Evolutionary conservation across 768 basidiomycete species (phyloP).

Genomic region (Suillus ampliporus): DNA sequence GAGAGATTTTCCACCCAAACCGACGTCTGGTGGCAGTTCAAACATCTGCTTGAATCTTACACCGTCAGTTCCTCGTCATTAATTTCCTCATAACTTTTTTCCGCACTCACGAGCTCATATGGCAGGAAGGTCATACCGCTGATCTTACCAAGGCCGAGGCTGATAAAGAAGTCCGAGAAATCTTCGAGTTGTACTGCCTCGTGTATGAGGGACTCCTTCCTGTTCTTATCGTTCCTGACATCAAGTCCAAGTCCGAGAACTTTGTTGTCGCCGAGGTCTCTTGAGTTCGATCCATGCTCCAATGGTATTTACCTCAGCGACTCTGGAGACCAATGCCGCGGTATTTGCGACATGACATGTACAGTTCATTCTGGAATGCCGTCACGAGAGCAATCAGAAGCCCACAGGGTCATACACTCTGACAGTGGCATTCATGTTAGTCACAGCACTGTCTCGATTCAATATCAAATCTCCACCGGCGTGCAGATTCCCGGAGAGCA

Average conservation of each 20-base stretch:
- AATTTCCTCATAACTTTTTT: conserved; percentile 81
- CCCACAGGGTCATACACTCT: conserved; percentile 87
- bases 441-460: conserved; percentile 23
- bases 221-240: conserved; percentile 93
- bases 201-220: conserved; percentile 97
- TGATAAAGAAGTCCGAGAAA: conserved; percentile 87
- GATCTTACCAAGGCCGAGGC: conserved; percentile 88
- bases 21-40: conserved; percentile 99
- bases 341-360: conserved; percentile 85
- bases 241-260: conserved; percentile 99
- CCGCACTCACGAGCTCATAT: conserved; percentile 97
- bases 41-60: conserved; percentile 81
- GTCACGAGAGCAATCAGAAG: conserved; percentile 80
- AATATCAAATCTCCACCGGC: conserved; percentile 83
- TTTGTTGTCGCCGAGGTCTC: conserved; percentile 78
- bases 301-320: conserved; percentile 59
- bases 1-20: conserved; percentile 90
- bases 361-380: conserved; percentile 87
- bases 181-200: conserved; percentile 93
- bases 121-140: conserved; percentile 99
- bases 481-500: conserved; percentile 88
- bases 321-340: conserved; percentile 87
- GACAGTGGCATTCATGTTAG: conserved; percentile 24
- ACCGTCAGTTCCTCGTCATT: conserved; percentile 1
- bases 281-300: conserved; percentile 21